Base-by-base conservation (phyloP, 2,329 filamentous ascomycete genomes). In the Penicillium sp. region DNA sequence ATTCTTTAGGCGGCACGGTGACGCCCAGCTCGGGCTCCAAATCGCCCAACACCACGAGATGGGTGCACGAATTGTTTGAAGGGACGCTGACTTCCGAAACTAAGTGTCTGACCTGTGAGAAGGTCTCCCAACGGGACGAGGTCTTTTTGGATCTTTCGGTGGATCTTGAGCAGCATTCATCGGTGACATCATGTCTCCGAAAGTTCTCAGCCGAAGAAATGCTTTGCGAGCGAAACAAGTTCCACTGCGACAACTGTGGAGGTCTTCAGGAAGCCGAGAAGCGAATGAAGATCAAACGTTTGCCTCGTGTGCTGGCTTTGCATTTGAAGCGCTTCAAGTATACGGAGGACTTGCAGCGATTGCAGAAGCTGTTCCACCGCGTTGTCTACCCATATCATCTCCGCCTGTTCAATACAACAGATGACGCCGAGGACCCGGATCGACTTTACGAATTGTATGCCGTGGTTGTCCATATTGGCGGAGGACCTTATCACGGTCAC, bases 141-240 rank as follows among this genome's bases (percentile, higher is more conserved):
- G 90, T 91, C 0, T 99, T 99, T 67, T 77, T 99, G 44, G 94
- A 99, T 72, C 77, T 99, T 18, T 97, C 94, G 0, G 96, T 99
- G 49, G 94, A 99, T 71, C 77, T 99, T 11, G 91, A 96, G 60
- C 87, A 96, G 66, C 91, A 97, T 69, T 92, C 92, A 0, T 99
- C 94, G 0, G 94, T 99, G 3, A 97, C 94, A 2, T 92, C 94
- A 24, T 99, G 94, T 69, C 75, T 99, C 58, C 84, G 90, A 53
- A 96, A 96, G 65, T 99, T 99, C 66, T 99, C 94, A 0, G 91
- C 94, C 41, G 94, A 97, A 65, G 94, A 99, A 72, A 96, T 97
- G 90, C 81, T 99, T 51, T 97, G 94, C 68, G 94, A 99, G 75
- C 83, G 92, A 54, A 97, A 99, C 77, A 99, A 99, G 69, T 99